These are phyloP conservation scores for Aristolochia contorta DNA, from an alignment of 164 flowering plant species.

Conservation along the genomic window DNA sequence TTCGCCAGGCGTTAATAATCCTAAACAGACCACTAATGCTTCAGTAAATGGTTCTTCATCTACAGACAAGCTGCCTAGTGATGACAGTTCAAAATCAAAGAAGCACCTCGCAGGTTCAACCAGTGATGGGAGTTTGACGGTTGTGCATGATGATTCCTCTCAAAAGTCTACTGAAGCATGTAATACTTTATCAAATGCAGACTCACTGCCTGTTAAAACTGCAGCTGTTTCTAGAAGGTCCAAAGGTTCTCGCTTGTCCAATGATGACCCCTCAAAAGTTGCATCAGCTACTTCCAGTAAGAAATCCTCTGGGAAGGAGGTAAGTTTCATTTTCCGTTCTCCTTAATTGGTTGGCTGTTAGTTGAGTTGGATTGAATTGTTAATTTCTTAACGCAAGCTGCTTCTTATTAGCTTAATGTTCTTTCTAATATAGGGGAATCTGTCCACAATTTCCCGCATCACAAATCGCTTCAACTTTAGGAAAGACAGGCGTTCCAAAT, in stretches of 20 bases:
- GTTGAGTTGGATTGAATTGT: background rate
- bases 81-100: background rate
- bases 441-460: conserved; percentile 63
- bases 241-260: conserved; percentile 4
- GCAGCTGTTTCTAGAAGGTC: background rate
- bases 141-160: background rate
- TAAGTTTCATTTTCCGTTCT: background rate
- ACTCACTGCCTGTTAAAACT: conserved; percentile 1
- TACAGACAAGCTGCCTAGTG: background rate
- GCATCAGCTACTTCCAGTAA: background rate
- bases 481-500: conserved; percentile 56
- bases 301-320: conserved; percentile 5
- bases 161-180: conserved; percentile 1
- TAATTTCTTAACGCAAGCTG: background rate
- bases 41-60: background rate
- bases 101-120: background rate
- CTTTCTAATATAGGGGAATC: conserved; percentile 16
- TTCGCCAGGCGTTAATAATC: background rate
- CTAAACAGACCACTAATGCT: background rate
- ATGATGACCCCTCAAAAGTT: background rate
- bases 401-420: background rate
- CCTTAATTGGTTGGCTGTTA: too few relatives aligned
- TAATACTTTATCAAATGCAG: background rate
- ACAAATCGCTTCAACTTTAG: conserved; percentile 69
- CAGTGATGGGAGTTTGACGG: background rate